Percentiles rank a stretch among this genome's conserved stretches.
phyloP scores from a whole-genome alignment of 805 yeast species.

The Candida saitoana region DNA sequence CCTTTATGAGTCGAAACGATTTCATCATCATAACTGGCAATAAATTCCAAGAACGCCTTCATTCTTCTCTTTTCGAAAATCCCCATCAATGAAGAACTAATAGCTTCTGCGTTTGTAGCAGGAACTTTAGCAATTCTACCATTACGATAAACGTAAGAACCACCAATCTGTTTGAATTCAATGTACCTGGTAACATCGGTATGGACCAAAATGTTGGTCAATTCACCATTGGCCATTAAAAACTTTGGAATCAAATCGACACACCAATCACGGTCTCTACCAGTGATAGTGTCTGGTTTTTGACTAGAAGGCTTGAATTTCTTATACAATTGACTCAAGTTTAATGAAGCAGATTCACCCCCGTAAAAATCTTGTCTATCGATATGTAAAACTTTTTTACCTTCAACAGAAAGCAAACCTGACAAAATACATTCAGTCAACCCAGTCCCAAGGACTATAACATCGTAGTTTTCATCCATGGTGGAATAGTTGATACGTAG shows the following conservation, averaged over 20 bases:
- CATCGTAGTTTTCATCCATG: slow-evolving; percentile 97
- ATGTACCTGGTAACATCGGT: slow-evolving; percentile 94
- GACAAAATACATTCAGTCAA: slow-evolving; percentile 94
- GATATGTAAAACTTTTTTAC: slow-evolving; percentile 93
- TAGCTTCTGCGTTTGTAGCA: slow-evolving; percentile 84
- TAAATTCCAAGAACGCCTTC: slow-evolving; percentile 86
- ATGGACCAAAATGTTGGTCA: slow-evolving; percentile 90
- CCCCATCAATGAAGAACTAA: slow-evolving; percentile 89
- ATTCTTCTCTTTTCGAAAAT: slow-evolving; percentile 93
- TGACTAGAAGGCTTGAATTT: slow-evolving; percentile 80
- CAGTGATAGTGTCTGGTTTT: slow-evolving; percentile 64
- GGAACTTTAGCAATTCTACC: slow-evolving; percentile 96
- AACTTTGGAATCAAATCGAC: slow-evolving; percentile 96
- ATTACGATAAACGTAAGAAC: slow-evolving; percentile 86
- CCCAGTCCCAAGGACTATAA: slow-evolving; percentile 93
- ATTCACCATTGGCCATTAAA: slow-evolving; percentile 95
- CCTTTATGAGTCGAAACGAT: slow-evolving; percentile 80
- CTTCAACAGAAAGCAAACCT: slow-evolving; percentile 93
- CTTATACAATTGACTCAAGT: slow-evolving; percentile 61
- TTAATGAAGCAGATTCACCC: slow-evolving; percentile 84
- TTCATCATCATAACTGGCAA: slow-evolving; percentile 76
- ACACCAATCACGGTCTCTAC: slow-evolving; percentile 96
- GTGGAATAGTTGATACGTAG: no score
- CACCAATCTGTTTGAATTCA: slow-evolving; percentile 95
- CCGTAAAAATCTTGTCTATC: slow-evolving; percentile 97